Conservation (phyloP, 2,329 filamentous ascomycete species). For the Fusarium longipes region DNA sequence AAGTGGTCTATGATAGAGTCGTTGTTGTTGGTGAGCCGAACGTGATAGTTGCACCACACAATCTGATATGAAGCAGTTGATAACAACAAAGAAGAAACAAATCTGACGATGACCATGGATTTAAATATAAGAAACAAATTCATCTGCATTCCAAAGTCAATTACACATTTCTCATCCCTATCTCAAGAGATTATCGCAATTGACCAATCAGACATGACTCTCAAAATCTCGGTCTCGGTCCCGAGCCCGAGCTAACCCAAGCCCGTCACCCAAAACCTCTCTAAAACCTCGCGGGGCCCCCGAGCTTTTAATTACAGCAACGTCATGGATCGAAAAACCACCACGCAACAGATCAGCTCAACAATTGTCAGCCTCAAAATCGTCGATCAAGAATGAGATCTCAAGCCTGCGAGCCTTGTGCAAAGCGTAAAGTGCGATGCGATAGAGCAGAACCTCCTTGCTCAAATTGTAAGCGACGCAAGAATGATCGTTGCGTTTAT, state of each 20-base stretch:
- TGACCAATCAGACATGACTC: background rate
- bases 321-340: constrained; percentile 17
- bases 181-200: rapidly evolving
- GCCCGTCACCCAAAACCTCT: background rate
- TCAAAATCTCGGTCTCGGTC: constrained; percentile 21
- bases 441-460: constrained; percentile 26
- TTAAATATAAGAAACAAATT: background rate
- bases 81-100: background rate
- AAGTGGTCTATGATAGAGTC: background rate
- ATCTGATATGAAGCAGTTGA: background rate
- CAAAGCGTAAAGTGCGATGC: constrained; percentile 30
- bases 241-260: constrained; percentile 13
- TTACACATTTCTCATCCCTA: background rate
- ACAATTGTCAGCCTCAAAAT: background rate
- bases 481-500: constrained; percentile 24
- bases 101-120: background rate
- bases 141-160: background rate
- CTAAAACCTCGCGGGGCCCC: constrained; percentile 9
- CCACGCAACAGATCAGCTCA: background rate
- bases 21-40: background rate
- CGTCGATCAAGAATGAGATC: background rate
- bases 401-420: constrained; percentile 33
- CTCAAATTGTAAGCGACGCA: constrained; percentile 23
- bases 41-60: background rate
- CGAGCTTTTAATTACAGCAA: constrained; percentile 22